Evolutionary conservation across 768 basidiomycete genomes (phyloP).

Genomic region (Postia placenta): DNA sequence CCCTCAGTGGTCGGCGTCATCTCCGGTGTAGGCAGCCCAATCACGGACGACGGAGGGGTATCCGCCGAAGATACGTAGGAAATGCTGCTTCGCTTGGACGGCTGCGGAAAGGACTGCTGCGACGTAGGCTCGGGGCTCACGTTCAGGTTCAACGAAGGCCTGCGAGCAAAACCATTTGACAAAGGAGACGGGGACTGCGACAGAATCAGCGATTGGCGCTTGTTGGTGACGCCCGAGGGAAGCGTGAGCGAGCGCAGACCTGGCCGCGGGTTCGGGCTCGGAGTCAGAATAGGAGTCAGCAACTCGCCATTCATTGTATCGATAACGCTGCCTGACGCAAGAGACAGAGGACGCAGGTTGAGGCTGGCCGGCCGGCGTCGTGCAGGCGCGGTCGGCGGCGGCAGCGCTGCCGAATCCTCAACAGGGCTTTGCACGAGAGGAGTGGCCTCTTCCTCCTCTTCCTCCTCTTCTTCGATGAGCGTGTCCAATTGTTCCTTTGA

Average conservation of each 20-base stretch:
- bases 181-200: neutral
- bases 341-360: conserved; percentile 66
- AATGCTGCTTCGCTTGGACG: conserved; percentile 56
- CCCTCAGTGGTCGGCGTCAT: conserved; percentile 51
- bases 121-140: neutral
- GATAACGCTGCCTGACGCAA: conserved; percentile 35
- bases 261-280: conserved; percentile 42
- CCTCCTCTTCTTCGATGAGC: conserved; percentile 81
- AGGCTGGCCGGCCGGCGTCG: conserved; percentile 64
- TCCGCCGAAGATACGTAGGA: conserved; percentile 55
- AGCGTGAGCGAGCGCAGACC: conserved; percentile 52
- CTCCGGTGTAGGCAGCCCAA: conserved; percentile 66
- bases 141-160: conserved; percentile 31
- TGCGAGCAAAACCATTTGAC: conserved; percentile 10
- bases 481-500: conserved; percentile 76
- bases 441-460: conserved; percentile 55
- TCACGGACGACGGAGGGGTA: conserved; percentile 27
- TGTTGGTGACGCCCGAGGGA: conserved; percentile 18
- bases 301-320: conserved; percentile 16
- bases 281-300: conserved; percentile 44
- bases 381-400: conserved; percentile 28
- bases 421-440: conserved; percentile 7
- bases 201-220: neutral
- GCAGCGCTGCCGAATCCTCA: conserved; percentile 12
- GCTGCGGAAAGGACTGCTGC: conserved; percentile 7